Base-by-base conservation (phyloP, 2,329 filamentous ascomycete genomes). In the Fusarium metavorans region DNA sequence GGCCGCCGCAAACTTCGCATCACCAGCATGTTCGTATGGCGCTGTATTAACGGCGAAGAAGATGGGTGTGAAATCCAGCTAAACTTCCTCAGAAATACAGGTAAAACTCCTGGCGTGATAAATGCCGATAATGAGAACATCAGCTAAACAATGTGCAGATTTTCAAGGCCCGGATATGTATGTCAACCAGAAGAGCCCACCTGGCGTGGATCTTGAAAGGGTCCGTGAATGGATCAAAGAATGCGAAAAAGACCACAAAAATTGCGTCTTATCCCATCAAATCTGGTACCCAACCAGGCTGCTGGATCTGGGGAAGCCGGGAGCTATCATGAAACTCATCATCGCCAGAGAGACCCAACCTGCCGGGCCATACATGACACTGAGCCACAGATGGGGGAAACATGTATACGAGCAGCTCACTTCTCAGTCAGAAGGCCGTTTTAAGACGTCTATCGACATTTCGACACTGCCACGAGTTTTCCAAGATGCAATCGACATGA, bases 401-500 rank as follows among this genome's bases (percentile, higher is more conserved):
- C 10, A 16, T 3, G 1, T 9, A 5, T 66, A 34, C 9, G 13
- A 20, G 9, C 57, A 73, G 57, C 54, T 68, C 27, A 59, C 63
- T 18, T 50, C 54, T 10, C 20, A 11, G 2, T 34, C 54, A 6
- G 30, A 63, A 7, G 20, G 34, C 5, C 23, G 2, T 3, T 60
- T 70, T 6, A 62, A 64, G 35, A 18, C 9, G 20, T 35, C 39
- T 14, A 64, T 72, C 20, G 48, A 68, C 32, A 23, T 72, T 25
- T 25, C 34, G 5, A 9, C 13, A 34, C 65, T 71, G 14, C 66
- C 61, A 13, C 27, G 13, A 32, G 34, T 27, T 9, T 79, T 81
- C 11, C 68, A 63, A 25, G 78, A 82, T 41, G 77, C 79, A 2
- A 75, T 83, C 34, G n/a, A 27, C 0, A 64, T 82, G 6, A 71